Conservation (phyloP, 1,284 basidiomycete genomes). For the Peniophora sp. region DNA sequence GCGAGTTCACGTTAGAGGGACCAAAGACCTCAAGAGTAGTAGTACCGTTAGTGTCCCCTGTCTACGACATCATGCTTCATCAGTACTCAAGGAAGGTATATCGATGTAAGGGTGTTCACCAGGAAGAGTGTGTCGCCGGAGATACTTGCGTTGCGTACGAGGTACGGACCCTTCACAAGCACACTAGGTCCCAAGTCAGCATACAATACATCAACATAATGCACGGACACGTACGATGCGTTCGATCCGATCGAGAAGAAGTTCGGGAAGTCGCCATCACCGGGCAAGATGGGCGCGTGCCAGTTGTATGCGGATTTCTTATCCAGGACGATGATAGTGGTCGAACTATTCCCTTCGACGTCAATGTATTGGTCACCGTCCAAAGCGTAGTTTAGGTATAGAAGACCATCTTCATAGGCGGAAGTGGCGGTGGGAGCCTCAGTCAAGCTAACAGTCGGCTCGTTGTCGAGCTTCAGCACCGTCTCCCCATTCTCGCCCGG, state of each 20-base stretch:
- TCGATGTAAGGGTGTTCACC: conserved; percentile 13
- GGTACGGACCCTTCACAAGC: conserved; percentile 42
- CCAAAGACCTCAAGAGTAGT: conserved; percentile 36
- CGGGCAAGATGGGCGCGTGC: conserved; percentile 37
- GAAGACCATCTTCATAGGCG: conserved; percentile 22
- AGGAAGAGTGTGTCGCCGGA: conserved; percentile 25
- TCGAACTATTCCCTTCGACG: conserved; percentile 12
- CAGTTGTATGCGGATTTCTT: conserved; percentile 37
- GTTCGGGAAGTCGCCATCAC: conserved; percentile 27
- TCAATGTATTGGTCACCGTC: conserved; percentile 27
- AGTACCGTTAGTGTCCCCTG: conserved; percentile 40
- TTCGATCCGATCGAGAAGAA: conserved; percentile 45
- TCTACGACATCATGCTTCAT: conserved; percentile 16
- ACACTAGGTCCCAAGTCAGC: conserved; percentile 22
- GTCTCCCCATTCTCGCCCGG: conserved; percentile 36
- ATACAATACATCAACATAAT: not conserved
- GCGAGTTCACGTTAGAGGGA: conserved; percentile 23
- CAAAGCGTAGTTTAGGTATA: conserved; percentile 31
- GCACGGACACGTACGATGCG: conserved; percentile 21
- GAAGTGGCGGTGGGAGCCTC: conserved; percentile 20
- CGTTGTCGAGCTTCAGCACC: conserved; percentile 24
- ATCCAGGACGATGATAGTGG: conserved; percentile 35
- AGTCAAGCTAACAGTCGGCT: conserved; percentile 21
- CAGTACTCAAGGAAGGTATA: not conserved
- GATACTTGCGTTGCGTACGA: conserved; percentile 37